These are phyloP conservation scores for Auxenochlorella protothecoides DNA, from an alignment of 139 green algal genomes.

Conservation along the genomic window DNA sequence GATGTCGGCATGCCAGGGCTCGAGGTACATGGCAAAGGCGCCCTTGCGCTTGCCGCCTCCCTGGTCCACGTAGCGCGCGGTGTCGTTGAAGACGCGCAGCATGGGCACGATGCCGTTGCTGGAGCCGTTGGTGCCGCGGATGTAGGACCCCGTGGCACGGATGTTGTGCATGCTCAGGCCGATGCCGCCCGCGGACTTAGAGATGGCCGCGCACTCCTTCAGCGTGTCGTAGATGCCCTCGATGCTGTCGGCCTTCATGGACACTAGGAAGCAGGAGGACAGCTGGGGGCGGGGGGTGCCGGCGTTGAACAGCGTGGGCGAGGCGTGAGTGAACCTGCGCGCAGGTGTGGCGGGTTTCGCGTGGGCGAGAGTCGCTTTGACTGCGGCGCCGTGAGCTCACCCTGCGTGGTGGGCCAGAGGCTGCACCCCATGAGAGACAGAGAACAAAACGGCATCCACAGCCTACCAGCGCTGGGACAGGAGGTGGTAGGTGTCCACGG, in stretches of 20 bases:
- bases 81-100: constrained; percentile 99
- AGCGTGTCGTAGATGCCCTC: constrained; percentile 99
- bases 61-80: constrained; percentile 76
- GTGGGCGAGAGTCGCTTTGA: too few species aligned
- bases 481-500: constrained; percentile 79
- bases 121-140: constrained; percentile 96
- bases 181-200: constrained; percentile 92
- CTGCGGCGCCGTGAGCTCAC: too few species aligned
- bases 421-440: too few species aligned
- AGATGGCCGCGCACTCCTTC: constrained; percentile 98
- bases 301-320: constrained; percentile 97
- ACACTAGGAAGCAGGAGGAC: constrained; percentile 89
- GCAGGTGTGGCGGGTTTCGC: too few species aligned
- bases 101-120: constrained; percentile 98
- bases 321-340: constrained; percentile 88
- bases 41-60: constrained; percentile 97
- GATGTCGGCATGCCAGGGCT: constrained; percentile 97
- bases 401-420: too few species aligned
- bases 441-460: too few species aligned
- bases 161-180: constrained; percentile 96
- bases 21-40: constrained; percentile 94
- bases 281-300: constrained; percentile 91
- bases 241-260: constrained; percentile 91
- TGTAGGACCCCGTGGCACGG: constrained; percentile 83
- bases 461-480: constrained; percentile 70